Evolutionary conservation across 345 rosid genomes (phyloP).

Genomic region (Sisymbrium altissimum): DNA sequence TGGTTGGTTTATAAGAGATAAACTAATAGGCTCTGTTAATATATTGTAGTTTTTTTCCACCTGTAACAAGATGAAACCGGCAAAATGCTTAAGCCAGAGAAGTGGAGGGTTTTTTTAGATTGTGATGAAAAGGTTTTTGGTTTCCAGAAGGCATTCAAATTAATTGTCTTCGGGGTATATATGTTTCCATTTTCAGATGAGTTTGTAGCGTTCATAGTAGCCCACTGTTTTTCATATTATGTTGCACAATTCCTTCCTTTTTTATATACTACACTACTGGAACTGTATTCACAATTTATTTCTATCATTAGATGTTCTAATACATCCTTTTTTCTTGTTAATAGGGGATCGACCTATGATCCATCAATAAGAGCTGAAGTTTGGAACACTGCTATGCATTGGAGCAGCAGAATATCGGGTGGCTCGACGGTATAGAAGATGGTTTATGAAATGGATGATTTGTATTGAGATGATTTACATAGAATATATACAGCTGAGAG

Average conservation of each 20-base stretch:
- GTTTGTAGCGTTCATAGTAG: background rate
- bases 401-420: too few relatives aligned
- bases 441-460: too few relatives aligned
- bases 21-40: background rate
- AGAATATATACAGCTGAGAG: too few relatives aligned
- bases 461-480: too few relatives aligned
- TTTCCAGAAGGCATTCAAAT: slow-evolving; percentile 68
- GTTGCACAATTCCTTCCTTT: too few relatives aligned
- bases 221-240: background rate
- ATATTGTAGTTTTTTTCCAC: slow-evolving; percentile 19
- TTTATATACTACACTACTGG: background rate
- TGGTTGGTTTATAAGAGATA: background rate
- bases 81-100: slow-evolving; percentile 80
- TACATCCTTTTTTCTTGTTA: background rate
- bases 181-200: slow-evolving; percentile 19
- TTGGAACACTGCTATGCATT: slow-evolving; percentile 77
- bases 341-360: slow-evolving; percentile 81
- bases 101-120: slow-evolving; percentile 68
- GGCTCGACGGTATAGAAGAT: too few relatives aligned
- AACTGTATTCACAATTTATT: too few relatives aligned
- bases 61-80: too few relatives aligned
- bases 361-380: slow-evolving; percentile 77
- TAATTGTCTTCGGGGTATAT: slow-evolving; percentile 73
- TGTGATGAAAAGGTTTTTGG: slow-evolving; percentile 63
- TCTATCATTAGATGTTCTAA: background rate